Evolutionary conservation across 2,329 filamentous ascomycete species (phyloP).

Genomic region (Emmonsiellopsis sp.): DNA sequence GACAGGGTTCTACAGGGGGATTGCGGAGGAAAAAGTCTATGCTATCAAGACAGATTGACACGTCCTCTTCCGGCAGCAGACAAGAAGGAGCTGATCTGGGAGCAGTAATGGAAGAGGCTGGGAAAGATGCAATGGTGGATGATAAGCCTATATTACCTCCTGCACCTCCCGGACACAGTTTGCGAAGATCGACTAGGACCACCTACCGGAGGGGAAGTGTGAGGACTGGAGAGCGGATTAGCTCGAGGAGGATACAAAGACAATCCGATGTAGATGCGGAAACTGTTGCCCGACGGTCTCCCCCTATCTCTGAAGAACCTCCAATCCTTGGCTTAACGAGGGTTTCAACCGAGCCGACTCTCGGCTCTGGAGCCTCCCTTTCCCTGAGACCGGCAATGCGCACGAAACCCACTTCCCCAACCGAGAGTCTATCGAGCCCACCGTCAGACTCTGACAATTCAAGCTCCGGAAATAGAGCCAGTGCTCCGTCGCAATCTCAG

Average conservation of each 20-base stretch:
- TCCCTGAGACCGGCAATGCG: slow-evolving; percentile 29
- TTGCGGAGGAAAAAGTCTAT: slow-evolving; percentile 87
- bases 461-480: slow-evolving; percentile 24
- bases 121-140: slow-evolving; percentile 34
- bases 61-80: slow-evolving; percentile 34
- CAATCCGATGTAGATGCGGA: slow-evolving; percentile 51
- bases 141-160: slow-evolving; percentile 82
- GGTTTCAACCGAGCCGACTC: slow-evolving; percentile 29
- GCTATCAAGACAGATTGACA: slow-evolving; percentile 85
- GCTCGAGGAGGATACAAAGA: slow-evolving; percentile 62
- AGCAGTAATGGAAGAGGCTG: slow-evolving; percentile 12
- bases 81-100: slow-evolving; percentile 4
- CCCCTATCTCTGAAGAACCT: slow-evolving; percentile 23
- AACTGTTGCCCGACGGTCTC: slow-evolving; percentile 37
- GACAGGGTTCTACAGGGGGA: slow-evolving; percentile 48
- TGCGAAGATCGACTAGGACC: slow-evolving; percentile 84
- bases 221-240: slow-evolving; percentile 65
- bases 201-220: slow-evolving; percentile 85
- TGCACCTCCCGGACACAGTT: slow-evolving; percentile 61
- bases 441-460: slow-evolving; percentile 17
- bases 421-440: slow-evolving; percentile 19
- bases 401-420: slow-evolving; percentile 15
- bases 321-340: slow-evolving; percentile 24
- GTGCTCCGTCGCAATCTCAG: slow-evolving; percentile 31
- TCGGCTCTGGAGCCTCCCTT: slow-evolving; percentile 33